Conservation (phyloP, 23 red algal species). For the Cyanidioschyzon merolae region DNA sequence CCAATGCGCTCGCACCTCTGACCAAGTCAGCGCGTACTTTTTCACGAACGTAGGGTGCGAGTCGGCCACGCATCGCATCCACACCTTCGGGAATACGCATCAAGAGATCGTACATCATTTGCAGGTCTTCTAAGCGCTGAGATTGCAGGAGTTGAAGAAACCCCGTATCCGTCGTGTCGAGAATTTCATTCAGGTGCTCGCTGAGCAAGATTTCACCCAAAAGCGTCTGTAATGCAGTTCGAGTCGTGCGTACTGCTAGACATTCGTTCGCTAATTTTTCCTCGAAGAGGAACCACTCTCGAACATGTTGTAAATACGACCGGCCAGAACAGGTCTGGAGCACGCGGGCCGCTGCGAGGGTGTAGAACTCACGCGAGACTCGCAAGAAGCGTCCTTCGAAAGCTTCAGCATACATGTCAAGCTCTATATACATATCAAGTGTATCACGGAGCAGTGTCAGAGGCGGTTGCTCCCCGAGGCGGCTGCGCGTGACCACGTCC, state of each 20-base stretch:
- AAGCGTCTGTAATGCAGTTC: constrained; percentile 32
- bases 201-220: constrained; percentile 46
- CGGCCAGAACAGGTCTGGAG: constrained; percentile 50
- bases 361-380: constrained; percentile 67
- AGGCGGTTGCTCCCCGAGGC: constrained; percentile 54
- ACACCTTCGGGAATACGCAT: not conserved
- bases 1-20: not conserved
- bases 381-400: constrained; percentile 82
- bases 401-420: constrained; percentile 61
- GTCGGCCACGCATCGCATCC: not conserved
- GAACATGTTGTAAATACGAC: constrained; percentile 49
- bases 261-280: constrained; percentile 30
- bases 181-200: constrained; percentile 47
- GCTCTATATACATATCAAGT: constrained; percentile 51
- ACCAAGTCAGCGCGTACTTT: not conserved
- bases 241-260: constrained; percentile 31
- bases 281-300: constrained; percentile 49
- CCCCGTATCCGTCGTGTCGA: not conserved
- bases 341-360: constrained; percentile 36
- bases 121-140: not conserved
- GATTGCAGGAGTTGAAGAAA: not conserved
- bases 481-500: constrained; percentile 34
- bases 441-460: constrained; percentile 37
- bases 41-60: constrained; percentile 2
- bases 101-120: not conserved